Base-by-base conservation (phyloP, 225 moss, liverwort and hornwort species). In the Pleurozium schreberi region DNA sequence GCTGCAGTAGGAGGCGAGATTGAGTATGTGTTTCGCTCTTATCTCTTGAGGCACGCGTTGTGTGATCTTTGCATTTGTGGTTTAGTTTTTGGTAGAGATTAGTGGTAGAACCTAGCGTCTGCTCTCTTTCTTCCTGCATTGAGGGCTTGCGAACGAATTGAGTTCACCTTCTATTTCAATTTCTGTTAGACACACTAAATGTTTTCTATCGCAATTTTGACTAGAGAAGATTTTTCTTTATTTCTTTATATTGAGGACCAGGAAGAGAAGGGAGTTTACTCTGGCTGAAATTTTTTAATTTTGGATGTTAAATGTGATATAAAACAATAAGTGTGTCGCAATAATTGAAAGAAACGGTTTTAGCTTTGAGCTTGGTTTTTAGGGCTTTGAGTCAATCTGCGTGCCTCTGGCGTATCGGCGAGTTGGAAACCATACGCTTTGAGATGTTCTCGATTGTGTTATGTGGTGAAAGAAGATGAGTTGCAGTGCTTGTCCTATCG, bases 1-100 rank as follows among this genome's bases (percentile, higher is more conserved):
- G 92, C 92, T 57, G 89, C 87, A 27, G 83, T 86, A 22, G 90
- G 78, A 25, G 91, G 63, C 88, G 93, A 92, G 52, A 64, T 84
- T 87, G 90, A 73, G 93, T 93, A 85, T 22, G 92, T 78, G 43
- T 62, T 34, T 87, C 50, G 31, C 55, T 62, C 68, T 87, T 21
- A 49, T 68, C 36, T 80, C 63, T 80, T 27, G n/a, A 31, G 45
- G 27, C 59, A 73, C 26, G 80, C 80, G 80, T 88, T 65, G n/a
- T 71, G 74, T 40, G 77, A 70, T 65, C 64, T 53, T 60, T 81
- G 50, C 59, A 50, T 45, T 11, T 70, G 62, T 18, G 34, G 18
- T 55, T 80, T 31, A 63, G 14, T 33, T 52, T 63, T 83, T 31
- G 27, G 79, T 62, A 34, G 85, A 86, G 60, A 28, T 84, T 76